phyloP scores from a whole-genome alignment of 345 rosid species.

The Eucalyptus cladocalyx region DNA sequence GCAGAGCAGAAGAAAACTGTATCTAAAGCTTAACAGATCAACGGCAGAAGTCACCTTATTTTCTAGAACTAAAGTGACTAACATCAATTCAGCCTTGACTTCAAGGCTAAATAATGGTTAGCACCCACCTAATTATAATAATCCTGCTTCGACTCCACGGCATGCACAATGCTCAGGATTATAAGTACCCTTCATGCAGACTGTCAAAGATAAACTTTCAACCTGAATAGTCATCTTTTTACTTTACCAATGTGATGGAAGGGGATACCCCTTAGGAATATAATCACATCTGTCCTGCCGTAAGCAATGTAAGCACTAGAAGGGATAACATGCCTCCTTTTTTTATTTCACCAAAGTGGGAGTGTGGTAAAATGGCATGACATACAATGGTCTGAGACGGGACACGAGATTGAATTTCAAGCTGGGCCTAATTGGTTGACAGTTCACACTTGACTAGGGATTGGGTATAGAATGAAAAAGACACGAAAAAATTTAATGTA shows the following conservation, averaged over 20 bases:
- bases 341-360: not conserved
- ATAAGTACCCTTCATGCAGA: not conserved
- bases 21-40: not conserved
- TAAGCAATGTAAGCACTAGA: not conserved
- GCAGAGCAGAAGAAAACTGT: not conserved
- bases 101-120: not conserved
- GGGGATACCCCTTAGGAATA: not conserved
- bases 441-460: not conserved
- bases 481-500: not conserved
- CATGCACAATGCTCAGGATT: not conserved
- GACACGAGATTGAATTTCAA: not conserved
- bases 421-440: not conserved
- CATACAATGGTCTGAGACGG: not conserved
- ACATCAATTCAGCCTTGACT: not conserved
- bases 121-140: not conserved
- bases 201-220: not conserved
- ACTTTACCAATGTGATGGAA: not conserved
- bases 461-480: not conserved
- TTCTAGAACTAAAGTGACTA: not conserved
- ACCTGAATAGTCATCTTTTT: not conserved
- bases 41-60: not conserved
- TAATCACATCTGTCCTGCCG: not conserved
- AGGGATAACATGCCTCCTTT: not conserved
- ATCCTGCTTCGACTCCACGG: not conserved
- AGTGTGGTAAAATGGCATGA: not conserved